Conservation (phyloP, 2,329 filamentous ascomycete genomes). For the Sporothrix protearum region DNA sequence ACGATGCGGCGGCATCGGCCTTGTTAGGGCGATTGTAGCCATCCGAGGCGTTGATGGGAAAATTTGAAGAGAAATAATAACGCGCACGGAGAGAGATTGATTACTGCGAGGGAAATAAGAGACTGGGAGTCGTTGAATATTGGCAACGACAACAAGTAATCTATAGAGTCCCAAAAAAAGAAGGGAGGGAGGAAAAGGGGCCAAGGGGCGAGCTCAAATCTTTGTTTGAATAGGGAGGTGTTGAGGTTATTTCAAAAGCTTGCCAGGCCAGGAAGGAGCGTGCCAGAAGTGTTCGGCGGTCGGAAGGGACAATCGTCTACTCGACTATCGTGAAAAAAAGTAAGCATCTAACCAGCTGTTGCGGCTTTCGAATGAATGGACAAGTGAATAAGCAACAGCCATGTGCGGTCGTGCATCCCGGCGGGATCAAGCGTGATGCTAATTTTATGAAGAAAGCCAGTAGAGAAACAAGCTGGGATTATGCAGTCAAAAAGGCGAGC, state of each 20-base stretch:
- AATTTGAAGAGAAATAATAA: no score
- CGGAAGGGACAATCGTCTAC: background rate
- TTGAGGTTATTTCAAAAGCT: background rate
- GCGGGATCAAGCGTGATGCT: background rate
- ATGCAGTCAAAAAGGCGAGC: no score
- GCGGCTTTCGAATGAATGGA: background rate
- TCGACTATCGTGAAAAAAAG: background rate
- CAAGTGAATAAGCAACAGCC: background rate
- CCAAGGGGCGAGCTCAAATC: background rate
- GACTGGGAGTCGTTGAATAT: no score
- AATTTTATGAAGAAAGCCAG: background rate
- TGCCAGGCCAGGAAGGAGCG: background rate
- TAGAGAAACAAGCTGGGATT: background rate
- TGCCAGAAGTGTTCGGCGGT: background rate
- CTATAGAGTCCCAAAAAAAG: background rate
- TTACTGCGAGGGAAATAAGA: no score
- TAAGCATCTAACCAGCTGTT: background rate
- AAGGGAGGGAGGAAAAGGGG: background rate
- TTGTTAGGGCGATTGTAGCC: slow-evolving; percentile 54
- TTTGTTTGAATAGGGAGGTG: background rate
- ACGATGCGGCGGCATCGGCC: slow-evolving; percentile 36
- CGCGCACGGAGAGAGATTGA: no score
- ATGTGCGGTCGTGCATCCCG: background rate
- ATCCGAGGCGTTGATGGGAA: slow-evolving; percentile 35
- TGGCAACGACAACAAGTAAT: background rate